Conservation (phyloP, 768 basidiomycete genomes). For the Pisolithus albus region DNA sequence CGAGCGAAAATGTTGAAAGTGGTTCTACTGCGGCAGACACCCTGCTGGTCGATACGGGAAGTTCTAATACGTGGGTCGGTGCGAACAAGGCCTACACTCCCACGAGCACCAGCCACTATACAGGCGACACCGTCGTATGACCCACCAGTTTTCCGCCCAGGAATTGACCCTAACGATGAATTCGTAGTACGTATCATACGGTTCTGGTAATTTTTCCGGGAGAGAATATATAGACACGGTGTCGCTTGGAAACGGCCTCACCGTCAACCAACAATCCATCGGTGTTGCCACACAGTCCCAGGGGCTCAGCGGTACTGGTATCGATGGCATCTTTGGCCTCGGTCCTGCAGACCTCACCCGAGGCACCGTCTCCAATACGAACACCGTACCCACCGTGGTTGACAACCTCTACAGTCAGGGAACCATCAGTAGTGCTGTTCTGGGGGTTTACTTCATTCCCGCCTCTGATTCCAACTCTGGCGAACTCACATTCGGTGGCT, state of each 20-base stretch:
- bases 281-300: slow-evolving; percentile 25
- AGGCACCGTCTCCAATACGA: slow-evolving; percentile 11
- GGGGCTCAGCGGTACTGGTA: slow-evolving; percentile 18
- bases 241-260: slow-evolving; percentile 5
- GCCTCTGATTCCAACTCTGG: slow-evolving; percentile 12
- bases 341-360: slow-evolving; percentile 30
- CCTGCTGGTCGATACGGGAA: slow-evolving; percentile 28
- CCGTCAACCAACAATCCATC: slow-evolving; percentile 28
- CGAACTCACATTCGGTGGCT: slow-evolving; percentile 24
- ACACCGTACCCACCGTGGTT: slow-evolving; percentile 26
- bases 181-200: slow-evolving; percentile 12
- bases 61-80: slow-evolving; percentile 28
- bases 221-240: slow-evolving; percentile 16
- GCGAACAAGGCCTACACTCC: slow-evolving; percentile 13
- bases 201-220: slow-evolving; percentile 15
- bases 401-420: slow-evolving; percentile 29
- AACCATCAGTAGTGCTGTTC: slow-evolving; percentile 18
- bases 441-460: slow-evolving; percentile 31
- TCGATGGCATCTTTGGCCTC: slow-evolving; percentile 36
- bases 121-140: slow-evolving; percentile 14
- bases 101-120: slow-evolving; percentile 14
- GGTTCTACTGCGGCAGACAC: slow-evolving; percentile 12
- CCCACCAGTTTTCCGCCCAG: not conserved
- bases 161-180: not conserved
- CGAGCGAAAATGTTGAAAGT: not conserved